Base-by-base conservation (phyloP, 345 rosid species). In the Pistacia integerrima region DNA sequence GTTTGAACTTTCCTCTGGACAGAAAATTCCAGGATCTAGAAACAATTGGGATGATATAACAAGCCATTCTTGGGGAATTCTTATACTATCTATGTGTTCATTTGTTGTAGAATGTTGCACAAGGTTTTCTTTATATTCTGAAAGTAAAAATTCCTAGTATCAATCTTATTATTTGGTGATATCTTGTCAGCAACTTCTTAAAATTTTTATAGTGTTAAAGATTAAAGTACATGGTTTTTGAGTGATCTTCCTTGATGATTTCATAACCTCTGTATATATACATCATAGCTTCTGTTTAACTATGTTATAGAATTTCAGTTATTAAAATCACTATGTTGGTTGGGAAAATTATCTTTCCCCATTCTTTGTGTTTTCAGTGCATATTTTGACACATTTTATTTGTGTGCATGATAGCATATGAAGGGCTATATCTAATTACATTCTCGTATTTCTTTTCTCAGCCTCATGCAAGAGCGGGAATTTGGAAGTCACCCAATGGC, bases 381-480 rank as follows among this genome's bases (percentile, higher is more conserved):
- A 28, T 60, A 18, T 48, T 6, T 35, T 56, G 38, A 12, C 4
- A 10, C 56, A 5, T 28, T 48, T 61, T n/a, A 22, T 83, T 64
- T 51, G 13, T 30, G 30, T 57, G 56, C 25, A 25, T 11, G 33
- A 49, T 16, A 12, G 35, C 41, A 13, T 48, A 17, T 55, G 46
- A 25, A 10, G 75, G 46, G 25, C 30, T 56, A 46, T 11, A 69
- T 51, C 48, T 72, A 52, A 20, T 74, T 36, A 30, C 64, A 18
- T 65, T 35, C 12, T 68, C 20, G 33, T 62, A 57, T 11, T 80
- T n/a, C 60, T 79, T 79, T 84, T 81, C 36, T 76, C 85, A 93
- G 97, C 77, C 65, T 92, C 79, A 80, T 84, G 80, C 91, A 90
- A 81, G 88, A 82, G 70, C 69, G 73, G 48, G 84, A 84, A 63